phyloP scores from a whole-genome alignment of 225 moss, liverwort and hornwort species.

The Asterella californica region DNA sequence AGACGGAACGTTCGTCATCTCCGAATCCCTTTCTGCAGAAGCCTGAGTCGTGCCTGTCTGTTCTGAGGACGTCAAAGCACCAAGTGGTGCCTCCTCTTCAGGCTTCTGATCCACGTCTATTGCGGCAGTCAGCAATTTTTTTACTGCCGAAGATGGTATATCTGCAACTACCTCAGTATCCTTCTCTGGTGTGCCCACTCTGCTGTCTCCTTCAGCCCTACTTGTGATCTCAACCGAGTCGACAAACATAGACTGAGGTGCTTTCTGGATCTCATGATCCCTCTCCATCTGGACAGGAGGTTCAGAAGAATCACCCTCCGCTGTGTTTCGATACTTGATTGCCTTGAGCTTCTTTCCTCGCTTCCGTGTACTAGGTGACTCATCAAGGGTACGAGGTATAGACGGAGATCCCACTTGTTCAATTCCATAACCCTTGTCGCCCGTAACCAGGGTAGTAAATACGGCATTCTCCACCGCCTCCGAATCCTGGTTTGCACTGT shows the following conservation, averaged over 20 bases:
- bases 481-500: neutral
- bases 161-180: neutral
- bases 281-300: neutral
- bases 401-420: neutral
- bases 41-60: neutral
- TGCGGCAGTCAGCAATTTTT: neutral
- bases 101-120: neutral
- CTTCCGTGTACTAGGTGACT: neutral
- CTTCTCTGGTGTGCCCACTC: neutral
- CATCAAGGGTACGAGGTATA: neutral
- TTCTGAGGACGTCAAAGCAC: neutral
- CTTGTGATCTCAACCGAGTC: neutral
- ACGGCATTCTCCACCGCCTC: neutral
- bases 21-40: neutral
- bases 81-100: neutral
- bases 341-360: neutral
- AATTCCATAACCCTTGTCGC: neutral
- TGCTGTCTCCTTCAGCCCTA: neutral
- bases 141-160: neutral
- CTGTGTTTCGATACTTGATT: neutral
- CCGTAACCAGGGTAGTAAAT: neutral
- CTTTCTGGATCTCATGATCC: neutral
- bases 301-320: neutral
- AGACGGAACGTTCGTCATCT: neutral
- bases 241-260: neutral